A percentile compares a stretch with the other conserved stretches of the same genome.
Evolutionary conservation across 2,329 filamentous ascomycete genomes (phyloP).

Genomic region (Trichoderma aggressivum): DNA sequence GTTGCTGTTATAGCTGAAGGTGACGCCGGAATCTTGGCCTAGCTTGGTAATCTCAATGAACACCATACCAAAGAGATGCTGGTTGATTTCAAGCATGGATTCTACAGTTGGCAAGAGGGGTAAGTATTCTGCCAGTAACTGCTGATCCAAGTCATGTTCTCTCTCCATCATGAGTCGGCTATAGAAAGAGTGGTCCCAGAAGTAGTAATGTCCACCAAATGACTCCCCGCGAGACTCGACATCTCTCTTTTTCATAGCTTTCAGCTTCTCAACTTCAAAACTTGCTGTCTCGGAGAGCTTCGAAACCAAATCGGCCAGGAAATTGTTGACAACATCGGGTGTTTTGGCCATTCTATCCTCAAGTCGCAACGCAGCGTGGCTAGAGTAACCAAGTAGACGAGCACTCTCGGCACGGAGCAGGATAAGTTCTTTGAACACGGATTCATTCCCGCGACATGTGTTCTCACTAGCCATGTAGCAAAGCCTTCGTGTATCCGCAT

Average conservation of each 20-base stretch:
- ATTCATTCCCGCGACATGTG: neutral
- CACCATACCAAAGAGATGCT: neutral
- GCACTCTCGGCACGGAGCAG: neutral
- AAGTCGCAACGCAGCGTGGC: neutral
- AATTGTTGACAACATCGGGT: neutral
- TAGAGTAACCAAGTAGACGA: neutral
- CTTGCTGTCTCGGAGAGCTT: neutral
- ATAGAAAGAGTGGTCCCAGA: neutral
- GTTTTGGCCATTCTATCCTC: neutral
- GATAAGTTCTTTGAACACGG: neutral
- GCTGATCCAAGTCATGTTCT: neutral
- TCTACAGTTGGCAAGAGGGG: neutral
- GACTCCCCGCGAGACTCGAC: neutral
- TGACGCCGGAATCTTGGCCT: neutral
- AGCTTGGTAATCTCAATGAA: neutral
- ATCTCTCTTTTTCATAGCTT: neutral
- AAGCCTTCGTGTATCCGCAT: neutral
- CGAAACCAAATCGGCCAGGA: neutral
- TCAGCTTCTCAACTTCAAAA: neutral
- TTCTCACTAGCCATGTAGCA: neutral
- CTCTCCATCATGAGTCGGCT: neutral
- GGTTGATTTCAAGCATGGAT: neutral
- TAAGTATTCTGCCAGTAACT: neutral
- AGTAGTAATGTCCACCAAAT: neutral
- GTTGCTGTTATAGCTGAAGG: neutral